Percentiles rank a stretch among this genome's conserved stretches.
These are phyloP conservation scores for Dichotomocladium elegans DNA, from an alignment of 371 early-diverging fungal genomes.

Conservation along the genomic window DNA sequence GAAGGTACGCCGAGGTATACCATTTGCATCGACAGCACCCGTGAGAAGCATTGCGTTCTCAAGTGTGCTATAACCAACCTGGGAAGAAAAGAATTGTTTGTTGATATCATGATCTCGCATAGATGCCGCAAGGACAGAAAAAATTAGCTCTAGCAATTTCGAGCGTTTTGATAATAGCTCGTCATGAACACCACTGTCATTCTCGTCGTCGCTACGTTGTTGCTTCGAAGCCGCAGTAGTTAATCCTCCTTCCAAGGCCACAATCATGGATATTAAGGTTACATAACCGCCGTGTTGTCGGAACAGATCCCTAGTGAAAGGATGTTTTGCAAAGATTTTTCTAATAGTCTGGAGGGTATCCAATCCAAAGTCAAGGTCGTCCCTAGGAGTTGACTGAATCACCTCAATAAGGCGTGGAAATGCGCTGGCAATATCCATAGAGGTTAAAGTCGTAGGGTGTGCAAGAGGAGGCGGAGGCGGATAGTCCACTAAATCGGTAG, in stretches of 20 bases:
- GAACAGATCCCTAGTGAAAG: constrained; percentile 49
- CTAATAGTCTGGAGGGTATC: constrained; percentile 54
- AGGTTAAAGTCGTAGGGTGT: not conserved
- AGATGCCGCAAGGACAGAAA: constrained; percentile 54
- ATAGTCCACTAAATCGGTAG: not conserved
- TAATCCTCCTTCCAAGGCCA: constrained; percentile 59
- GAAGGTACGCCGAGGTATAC: constrained; percentile 41
- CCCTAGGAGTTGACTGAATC: constrained; percentile 50
- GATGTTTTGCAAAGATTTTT: constrained; percentile 44
- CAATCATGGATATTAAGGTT: constrained; percentile 59
- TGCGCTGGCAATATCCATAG: constrained; percentile 30
- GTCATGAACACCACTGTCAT: no score
- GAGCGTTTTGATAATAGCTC: not conserved
- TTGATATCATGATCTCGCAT: constrained; percentile 57
- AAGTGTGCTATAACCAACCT: constrained; percentile 54
- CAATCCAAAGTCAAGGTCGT: constrained; percentile 55
- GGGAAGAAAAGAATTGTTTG: constrained; percentile 46
- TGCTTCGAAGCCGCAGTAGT: not conserved
- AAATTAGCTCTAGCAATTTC: constrained; percentile 43
- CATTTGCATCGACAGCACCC: constrained; percentile 42
- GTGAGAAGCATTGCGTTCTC: constrained; percentile 63
- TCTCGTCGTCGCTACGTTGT: no score
- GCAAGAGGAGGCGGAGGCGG: not conserved
- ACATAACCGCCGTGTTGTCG: constrained; percentile 64
- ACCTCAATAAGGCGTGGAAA: constrained; percentile 63